Evolutionary conservation across 2,329 filamentous ascomycete genomes (phyloP).

Genomic region (Fusarium oligoseptatum): DNA sequence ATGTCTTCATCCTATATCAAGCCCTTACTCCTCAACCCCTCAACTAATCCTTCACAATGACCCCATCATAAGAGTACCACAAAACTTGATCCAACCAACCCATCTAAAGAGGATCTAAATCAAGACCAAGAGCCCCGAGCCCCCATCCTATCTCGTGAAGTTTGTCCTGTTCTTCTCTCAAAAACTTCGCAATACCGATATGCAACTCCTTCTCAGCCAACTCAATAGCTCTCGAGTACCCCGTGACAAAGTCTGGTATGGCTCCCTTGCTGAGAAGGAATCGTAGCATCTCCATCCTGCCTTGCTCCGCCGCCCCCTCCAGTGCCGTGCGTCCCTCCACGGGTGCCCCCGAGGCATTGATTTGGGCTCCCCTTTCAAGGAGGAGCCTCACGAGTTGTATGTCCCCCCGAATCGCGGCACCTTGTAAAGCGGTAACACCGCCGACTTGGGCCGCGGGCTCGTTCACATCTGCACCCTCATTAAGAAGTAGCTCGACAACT

Average conservation of each 20-base stretch:
- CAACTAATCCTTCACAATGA: background rate
- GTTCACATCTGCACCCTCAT: background rate
- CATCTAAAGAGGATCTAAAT: background rate
- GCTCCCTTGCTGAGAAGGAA: conserved; percentile 1
- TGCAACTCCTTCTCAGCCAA: conserved; percentile 1
- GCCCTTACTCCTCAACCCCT: background rate
- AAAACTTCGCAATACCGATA: background rate
- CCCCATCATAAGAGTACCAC: background rate
- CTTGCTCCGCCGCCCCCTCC: conserved; percentile 19
- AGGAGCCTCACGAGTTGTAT: background rate
- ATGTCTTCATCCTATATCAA: background rate
- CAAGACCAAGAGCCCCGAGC: background rate
- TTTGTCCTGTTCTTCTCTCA: background rate
- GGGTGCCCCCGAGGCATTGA: background rate
- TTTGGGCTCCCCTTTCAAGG: background rate
- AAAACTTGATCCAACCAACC: background rate
- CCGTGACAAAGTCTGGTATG: background rate
- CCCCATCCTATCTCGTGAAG: background rate
- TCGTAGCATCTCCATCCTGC: conserved; percentile 14
- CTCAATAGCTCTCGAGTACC: conserved; percentile 4
- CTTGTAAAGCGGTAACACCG: conserved; percentile 15
- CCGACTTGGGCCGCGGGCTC: background rate
- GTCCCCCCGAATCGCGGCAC: background rate
- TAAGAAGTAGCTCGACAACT: background rate
- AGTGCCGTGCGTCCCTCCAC: conserved; percentile 7